Base-by-base conservation (phyloP, 352 stramenopile species). In the Chrysophaeum taylorii region DNA sequence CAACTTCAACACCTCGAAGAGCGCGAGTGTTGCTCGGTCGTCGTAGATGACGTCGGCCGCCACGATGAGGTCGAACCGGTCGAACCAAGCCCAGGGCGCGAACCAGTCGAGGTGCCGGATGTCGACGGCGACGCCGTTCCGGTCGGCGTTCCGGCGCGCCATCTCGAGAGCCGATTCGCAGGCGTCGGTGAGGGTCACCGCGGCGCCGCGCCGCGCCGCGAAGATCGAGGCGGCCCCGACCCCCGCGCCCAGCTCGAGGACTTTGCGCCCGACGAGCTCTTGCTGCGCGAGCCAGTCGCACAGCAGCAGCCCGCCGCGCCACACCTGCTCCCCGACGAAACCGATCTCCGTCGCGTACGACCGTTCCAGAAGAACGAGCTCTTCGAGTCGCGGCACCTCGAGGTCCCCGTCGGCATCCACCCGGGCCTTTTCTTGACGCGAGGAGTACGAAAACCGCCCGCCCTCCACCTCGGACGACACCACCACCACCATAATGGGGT, bases 151-250 rank as follows among this genome's bases (percentile, higher is more conserved):
- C 25, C 7, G 7, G 27, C 5, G 12, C 25, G 52, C 52, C 27
- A 63, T 25, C 25, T 9, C 52, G 52, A 63, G 27, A 14, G 52
- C 74, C 31, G 79, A 85, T 74, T 88, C 87, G 53, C 93, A 85
- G 42, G 76, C 82, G 67, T 86, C 85, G 14, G 78, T 68, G 0
- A 84, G 91, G 78, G 92, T 92, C 57, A 87, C 85, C 43, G 89
- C 87, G 60, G 23, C 31, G 35, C 37, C 61, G 61, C 29, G 61
- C 33, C 25, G 18, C 31, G 61, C 61, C 33, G 61, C 61, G 61
- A 63, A 25, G 7, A 36, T 2, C 27, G 9, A 15, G 7, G 23
- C 52, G 7, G 29, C 52, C 27, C 52, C 52, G 52, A 63, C 52
- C 27, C 52, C 52, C 27, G 5, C n/a, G 52, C 52, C 52, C 5